Evolutionary conservation across 2,329 filamentous ascomycete species (phyloP), one percentile per base, ranked within the genome.

Genomic region (Rhynchosporium graminicola): DNA sequence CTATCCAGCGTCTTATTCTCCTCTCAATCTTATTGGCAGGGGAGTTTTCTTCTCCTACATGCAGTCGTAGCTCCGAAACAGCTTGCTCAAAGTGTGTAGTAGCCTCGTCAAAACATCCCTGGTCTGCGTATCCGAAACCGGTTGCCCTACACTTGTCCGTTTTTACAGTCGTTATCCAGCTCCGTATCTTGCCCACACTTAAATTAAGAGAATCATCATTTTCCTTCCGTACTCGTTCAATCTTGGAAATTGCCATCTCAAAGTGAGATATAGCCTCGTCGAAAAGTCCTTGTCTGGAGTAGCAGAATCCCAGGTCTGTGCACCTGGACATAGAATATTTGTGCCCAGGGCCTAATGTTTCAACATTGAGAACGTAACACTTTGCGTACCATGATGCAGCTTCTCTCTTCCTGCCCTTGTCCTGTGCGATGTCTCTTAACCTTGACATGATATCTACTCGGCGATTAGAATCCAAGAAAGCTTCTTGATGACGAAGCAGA

Each of bases 291-390:
- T 63, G 57, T 3, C 29, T 9, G 28, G 26, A 13, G 52, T 63
- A 63, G 29, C 50, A 60, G 1, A 13, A 12, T 13, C 61, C 57
- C 3, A 63, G 20, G 7, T 36, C 3, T 20, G 4, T 4, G 13
- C 50, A 55, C 40, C 40, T n/a, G 0, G 7, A 4, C 42, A 63
- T 43, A 9, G 61, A 57, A 8, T 38, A 28, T 13, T 3, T 20
- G 46, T 60, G 31, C n/a, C 42, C 46, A n/a, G 57, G n/a, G 26
- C 57, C 57, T 20, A n/a, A 56, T 33, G 12, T 51, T 29, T 47
- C 50, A 33, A n/a, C 33, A 6, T n/a, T 2, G 7, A 38, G 10
- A 29, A 29, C 7, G 38, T 36, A 63, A 12, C 2, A 28, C 12
- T 57, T 52, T 31, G 57, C 26, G 36, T n/a, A 46, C 45, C 51